Conservation (phyloP, 2,329 filamentous ascomycete genomes). For the Cladosporium sphaerospermum region DNA sequence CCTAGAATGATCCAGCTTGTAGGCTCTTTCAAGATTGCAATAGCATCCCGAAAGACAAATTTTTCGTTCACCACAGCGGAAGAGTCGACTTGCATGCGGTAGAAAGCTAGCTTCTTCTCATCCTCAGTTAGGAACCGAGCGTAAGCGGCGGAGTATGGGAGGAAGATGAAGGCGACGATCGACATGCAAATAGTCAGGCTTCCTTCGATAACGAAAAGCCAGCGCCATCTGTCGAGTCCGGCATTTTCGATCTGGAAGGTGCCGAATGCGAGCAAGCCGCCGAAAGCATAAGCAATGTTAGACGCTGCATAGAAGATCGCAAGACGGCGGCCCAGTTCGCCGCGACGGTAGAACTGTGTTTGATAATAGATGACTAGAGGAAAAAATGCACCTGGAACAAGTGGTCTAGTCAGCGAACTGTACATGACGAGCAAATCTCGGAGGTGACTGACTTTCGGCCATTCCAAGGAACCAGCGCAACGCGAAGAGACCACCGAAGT, state of each 20-base stretch:
- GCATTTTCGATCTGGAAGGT: conserved; percentile 53
- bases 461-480: conserved; percentile 63
- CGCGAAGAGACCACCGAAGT: conserved; percentile 61
- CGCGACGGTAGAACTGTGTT: conserved; percentile 61
- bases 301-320: conserved; percentile 71
- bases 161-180: conserved; percentile 61
- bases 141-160: conserved; percentile 58
- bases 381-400: conserved; percentile 50
- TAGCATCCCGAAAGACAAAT: conserved; percentile 47
- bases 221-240: conserved; percentile 53
- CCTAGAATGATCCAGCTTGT: conserved; percentile 49
- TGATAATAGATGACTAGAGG: conserved; percentile 61
- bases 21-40: conserved; percentile 49
- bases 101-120: conserved; percentile 62
- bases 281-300: conserved; percentile 65
- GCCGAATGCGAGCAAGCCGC: conserved; percentile 53
- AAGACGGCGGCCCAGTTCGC: conserved; percentile 63
- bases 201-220: conserved; percentile 59
- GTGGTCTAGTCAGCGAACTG: background rate
- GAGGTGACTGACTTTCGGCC: conserved; percentile 42
- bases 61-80: conserved; percentile 57
- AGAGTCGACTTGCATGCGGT: conserved; percentile 69
- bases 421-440: background rate
- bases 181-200: conserved; percentile 52
- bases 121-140: conserved; percentile 60